These are phyloP conservation scores for Globisporangium camurandrum DNA, from an alignment of 352 stramenopile species.

Conservation along the genomic window DNA sequence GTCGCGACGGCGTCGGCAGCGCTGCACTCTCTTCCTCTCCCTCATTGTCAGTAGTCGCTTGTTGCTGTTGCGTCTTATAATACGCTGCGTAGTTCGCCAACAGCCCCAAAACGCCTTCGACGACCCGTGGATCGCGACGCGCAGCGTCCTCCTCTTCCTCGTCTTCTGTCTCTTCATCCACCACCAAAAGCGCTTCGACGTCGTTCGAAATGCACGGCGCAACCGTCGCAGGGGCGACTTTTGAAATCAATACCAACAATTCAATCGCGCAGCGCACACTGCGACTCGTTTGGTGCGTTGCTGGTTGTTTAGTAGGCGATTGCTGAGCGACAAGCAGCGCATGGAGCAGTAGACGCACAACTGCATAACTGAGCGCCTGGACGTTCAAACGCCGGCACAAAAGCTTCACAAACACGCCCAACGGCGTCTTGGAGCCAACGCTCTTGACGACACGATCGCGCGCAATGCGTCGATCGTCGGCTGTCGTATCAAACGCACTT, in stretches of 20 bases:
- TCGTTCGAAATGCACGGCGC: conserved; percentile 40
- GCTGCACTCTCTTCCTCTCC: conserved; percentile 2
- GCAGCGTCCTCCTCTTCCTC: conserved; percentile 24
- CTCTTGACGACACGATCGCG: conserved; percentile 69
- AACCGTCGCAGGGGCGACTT: conserved; percentile 42
- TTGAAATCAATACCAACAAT: conserved; percentile 42
- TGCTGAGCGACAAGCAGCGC: conserved; percentile 36
- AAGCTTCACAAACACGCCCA: conserved; percentile 77
- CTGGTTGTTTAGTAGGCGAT: too few relatives aligned
- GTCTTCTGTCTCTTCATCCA: conserved; percentile 6
- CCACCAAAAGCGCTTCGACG: conserved; percentile 39
- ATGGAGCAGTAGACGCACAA: conserved; percentile 24
- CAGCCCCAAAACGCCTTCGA: conserved; percentile 39
- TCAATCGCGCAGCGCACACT: conserved; percentile 53
- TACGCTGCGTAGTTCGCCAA: conserved; percentile 49
- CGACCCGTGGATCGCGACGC: conserved; percentile 30
- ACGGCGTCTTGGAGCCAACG: conserved; percentile 67
- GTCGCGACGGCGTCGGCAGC: conserved; percentile 20
- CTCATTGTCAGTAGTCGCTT: conserved; percentile 4
- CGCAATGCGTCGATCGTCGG: conserved; percentile 37
- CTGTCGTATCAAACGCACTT: conserved; percentile 42
- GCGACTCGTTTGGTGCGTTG: conserved; percentile 14
- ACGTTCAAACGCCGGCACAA: conserved; percentile 75
- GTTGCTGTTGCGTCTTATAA: conserved; percentile 21
- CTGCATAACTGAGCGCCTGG: conserved; percentile 51